Conservation (phyloP, 2,329 filamentous ascomycete genomes). For the Aspergillus novoparasiticus region DNA sequence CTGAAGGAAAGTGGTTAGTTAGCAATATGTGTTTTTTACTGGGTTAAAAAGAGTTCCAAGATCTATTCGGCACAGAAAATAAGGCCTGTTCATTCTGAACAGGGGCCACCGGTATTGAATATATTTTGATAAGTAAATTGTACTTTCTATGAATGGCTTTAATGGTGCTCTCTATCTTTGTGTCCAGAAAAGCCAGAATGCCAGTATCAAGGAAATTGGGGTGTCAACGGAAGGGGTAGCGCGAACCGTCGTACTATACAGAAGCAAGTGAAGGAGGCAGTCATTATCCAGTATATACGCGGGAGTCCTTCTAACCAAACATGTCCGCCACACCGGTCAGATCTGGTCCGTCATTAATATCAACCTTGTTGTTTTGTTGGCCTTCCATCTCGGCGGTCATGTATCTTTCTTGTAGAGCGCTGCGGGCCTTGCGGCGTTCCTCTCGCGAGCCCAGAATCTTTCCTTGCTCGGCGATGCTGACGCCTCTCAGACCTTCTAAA, state of each 20-base stretch:
- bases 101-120: neutral
- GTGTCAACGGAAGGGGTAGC: slow-evolving; percentile 2
- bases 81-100: neutral
- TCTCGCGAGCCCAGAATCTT: slow-evolving; percentile 62
- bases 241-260: slow-evolving; percentile 23
- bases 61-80: neutral
- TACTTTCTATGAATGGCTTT: neutral
- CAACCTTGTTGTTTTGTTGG: slow-evolving; percentile 43
- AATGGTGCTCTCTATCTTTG: neutral
- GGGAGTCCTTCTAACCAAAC: slow-evolving; percentile 45
- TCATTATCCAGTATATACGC: neutral
- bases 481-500: slow-evolving; percentile 81
- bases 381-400: slow-evolving; percentile 49
- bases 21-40: slow-evolving; percentile 13
- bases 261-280: neutral
- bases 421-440: slow-evolving; percentile 46
- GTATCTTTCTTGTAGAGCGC: slow-evolving; percentile 45
- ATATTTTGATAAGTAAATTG: neutral
- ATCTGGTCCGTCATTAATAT: slow-evolving; percentile 52
- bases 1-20: slow-evolving; percentile 29
- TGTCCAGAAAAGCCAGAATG: neutral
- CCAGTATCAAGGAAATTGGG: slow-evolving; percentile 1
- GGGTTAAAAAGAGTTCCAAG: neutral
- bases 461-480: slow-evolving; percentile 91
- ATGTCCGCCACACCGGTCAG: slow-evolving; percentile 56